Evolutionary conservation across 2,329 filamentous ascomycete genomes (phyloP), one percentile per base, ranked within the genome.

Genomic region (Nothomitra cinnamomea): DNA sequence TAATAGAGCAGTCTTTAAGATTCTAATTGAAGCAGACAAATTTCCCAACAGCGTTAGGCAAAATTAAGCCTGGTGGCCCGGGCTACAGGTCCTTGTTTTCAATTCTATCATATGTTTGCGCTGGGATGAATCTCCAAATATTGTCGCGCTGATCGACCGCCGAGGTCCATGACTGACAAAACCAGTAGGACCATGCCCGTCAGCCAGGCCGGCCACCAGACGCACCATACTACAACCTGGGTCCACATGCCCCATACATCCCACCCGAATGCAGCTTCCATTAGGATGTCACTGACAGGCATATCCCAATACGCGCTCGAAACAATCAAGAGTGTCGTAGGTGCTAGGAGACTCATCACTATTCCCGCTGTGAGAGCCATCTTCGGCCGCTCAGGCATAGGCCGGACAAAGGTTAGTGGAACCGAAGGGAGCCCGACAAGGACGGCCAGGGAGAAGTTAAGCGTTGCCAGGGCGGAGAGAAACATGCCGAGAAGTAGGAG

Each of bases 191-290:
- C 28, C 36, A 6, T 48, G 3, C 71, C 85, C 5, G 81, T 76
- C 38, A 92, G 66, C 89, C 89, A 95, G 6, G 87, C 87, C 0
- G 89, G 89, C 84, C 87, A 92, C 89, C 89, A 95, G 43, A 95
- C 81, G 64, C 87, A 85, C 86, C 88, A 95, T n/a, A 95, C 76
- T 10, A 94, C 79, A 17, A 95, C 80, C 56, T 86, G 83, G 1
- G 88, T 94, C 71, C 88, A 94, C 76, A 92, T 79, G 1, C 87
- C 87, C 79, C 83, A 88, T 12, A 95, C 80, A 62, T 87, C 78
- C 88, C 88, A 95, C 0, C 85, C 88, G 64, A 92, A 88, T 3
- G 85, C 86, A 1, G 87, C 85, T 64, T 84, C 76, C 25, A 74
- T 74, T 52, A 95, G 67, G 1, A 92, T 73, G 1, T 77, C 68